Base-by-base conservation (phyloP, 1,284 basidiomycete genomes). In the Cryptococcus amylolentus region DNA sequence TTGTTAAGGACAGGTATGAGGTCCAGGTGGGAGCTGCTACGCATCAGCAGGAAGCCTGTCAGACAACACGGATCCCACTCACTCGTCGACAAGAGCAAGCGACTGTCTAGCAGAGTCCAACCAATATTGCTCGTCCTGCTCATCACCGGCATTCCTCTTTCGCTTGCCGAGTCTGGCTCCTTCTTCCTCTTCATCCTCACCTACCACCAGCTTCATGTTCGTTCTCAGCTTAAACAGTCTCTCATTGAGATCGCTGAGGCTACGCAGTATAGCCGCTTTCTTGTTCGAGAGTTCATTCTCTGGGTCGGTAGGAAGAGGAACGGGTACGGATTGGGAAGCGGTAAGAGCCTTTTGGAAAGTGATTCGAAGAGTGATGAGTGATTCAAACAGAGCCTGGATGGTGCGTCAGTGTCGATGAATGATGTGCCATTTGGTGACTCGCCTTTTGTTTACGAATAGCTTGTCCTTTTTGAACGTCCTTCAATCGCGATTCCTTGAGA, bases 401-500 rank as follows among this genome's bases (percentile, higher is more conserved):
- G 16, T 38, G 7, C 10, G 45, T 35, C 10, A 54, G 51, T 13
- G 23, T 10, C 18, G 23, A 44, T 38, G 16, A 5, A 53, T 58
- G 31, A 37, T 20, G n/a, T n/a, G 4, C n/a, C n/a, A 47, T 4
- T 41, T 46, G 8, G 16, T 18, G 39, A 53, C 86, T 64, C 68
- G 89, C 92, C 56, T 91, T 83, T 77, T 97, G 93, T 61, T 83
- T 83, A 52, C 84, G 82, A 58, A 97, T 85, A 9, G 88, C 89
- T 61, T 83, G 83, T 2, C 92, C 93, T 76, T 96, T 83, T 42
- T 77, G 73, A 47, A 81, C 70, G 57, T 82, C 80, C 60, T 77
- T 78, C 42, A 56, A 39, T 10, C 74, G 63, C 8, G 72, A 68
- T 38, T 69, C 69, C 26, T 68, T 61, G 1, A 78, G 62, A 2